Base-by-base conservation (phyloP, 2,329 filamentous ascomycete genomes). In the Aspergillus melleus region DNA sequence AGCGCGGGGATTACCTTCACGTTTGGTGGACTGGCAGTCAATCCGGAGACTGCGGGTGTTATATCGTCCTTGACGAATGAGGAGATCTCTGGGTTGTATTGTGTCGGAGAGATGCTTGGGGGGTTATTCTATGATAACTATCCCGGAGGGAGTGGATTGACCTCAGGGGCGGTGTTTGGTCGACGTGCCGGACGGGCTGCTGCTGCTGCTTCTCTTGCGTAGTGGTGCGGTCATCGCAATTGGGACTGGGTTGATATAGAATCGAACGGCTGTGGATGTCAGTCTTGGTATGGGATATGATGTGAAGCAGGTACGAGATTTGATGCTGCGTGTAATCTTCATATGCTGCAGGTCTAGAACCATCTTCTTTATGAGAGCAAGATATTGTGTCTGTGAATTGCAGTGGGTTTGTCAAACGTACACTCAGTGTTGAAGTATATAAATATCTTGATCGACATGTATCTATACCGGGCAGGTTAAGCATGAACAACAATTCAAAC, bases 1-100 rank as follows among this genome's bases (percentile, higher is more conserved):
- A 84, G 83, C 4, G 86, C 85, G 50, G 88, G 88, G 1, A 81
- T 90, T 16, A 89, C 87, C 0, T 90, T 90, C 64, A 90, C 87
- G 0, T 90, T 90, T 74, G 88, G 87, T 1, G 87, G 88, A 0
- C 72, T 90, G 6, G 79, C 80, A 5, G 81, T 87, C 2, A 79
- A 85, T 52, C 79, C 84, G 0, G 70, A 83, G 24, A 87, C 83
- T 0, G 79, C 81, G 2, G 77, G 77, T 3, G 81, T 89, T 0
- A 70, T 88, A 14, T 79, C 77, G 2, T 74, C 79, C 4, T 69
- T 73, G 0, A 82, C 79, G 0, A 76, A 76, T 1, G 66, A 67
- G 4, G 73, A 77, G n/a, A 79, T 89, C 5, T 79, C 79, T 0
- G 84, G 86, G 0, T 67, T 89, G 2, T 88, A 81, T 62, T 87